These are phyloP conservation scores for Seminavis robusta DNA, from an alignment of 108 stramenopile species.

Conservation along the genomic window DNA sequence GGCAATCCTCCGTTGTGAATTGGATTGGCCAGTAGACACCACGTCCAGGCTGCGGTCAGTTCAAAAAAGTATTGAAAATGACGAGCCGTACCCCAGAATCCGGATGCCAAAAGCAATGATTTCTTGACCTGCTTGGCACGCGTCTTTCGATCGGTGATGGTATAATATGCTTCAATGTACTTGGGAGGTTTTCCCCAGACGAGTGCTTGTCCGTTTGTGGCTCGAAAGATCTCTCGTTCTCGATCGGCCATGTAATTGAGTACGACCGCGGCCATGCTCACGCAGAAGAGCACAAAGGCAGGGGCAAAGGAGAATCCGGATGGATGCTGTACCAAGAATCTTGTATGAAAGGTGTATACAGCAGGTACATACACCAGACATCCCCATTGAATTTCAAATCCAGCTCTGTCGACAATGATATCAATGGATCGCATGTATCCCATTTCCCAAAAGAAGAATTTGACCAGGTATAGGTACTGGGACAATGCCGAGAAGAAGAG, in stretches of 20 bases:
- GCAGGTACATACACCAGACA: conserved; percentile 98
- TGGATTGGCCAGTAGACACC: conserved; percentile 82
- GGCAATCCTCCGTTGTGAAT: conserved; percentile 60
- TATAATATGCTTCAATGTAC: conserved; percentile 90
- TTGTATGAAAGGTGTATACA: conserved; percentile 89
- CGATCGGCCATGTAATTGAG: conserved; percentile 97
- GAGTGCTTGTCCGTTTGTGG: conserved; percentile 67
- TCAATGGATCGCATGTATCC: conserved; percentile 99
- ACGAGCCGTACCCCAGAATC: conserved; percentile 89
- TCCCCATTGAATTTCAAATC: conserved; percentile 98
- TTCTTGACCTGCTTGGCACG: conserved; percentile 43
- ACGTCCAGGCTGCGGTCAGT: conserved; percentile 86
- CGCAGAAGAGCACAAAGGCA: conserved; percentile 60
- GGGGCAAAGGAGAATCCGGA: conserved; percentile 56
- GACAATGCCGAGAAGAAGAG: conserved; percentile 71
- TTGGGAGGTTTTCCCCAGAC: conserved; percentile 90
- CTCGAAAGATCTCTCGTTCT: conserved; percentile 93
- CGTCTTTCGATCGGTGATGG: conserved; percentile 56
- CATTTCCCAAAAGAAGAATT: conserved; percentile 99
- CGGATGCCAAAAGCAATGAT: conserved; percentile 78
- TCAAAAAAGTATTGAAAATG: conserved; percentile 98
- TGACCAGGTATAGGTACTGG: conserved; percentile 92
- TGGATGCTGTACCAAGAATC: conserved; percentile 82
- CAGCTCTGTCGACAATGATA: conserved; percentile 73
- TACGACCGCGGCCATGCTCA: conserved; percentile 68